Evolutionary conservation across 2,329 filamentous ascomycete genomes (phyloP).

Genomic region (Rutstroemia sp.): DNA sequence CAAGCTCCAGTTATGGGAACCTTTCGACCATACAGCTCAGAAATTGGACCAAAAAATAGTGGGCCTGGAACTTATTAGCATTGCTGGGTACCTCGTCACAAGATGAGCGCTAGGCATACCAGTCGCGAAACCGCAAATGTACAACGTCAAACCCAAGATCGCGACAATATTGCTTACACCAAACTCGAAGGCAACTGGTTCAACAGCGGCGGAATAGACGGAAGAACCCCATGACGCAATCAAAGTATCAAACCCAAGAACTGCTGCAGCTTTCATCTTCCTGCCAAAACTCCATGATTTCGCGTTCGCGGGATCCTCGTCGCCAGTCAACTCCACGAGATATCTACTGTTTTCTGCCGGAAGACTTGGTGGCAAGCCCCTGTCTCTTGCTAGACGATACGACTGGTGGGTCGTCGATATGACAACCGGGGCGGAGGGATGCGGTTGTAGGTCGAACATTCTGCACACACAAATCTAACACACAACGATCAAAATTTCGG

Average conservation of each 20-base stretch:
- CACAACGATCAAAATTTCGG: background rate
- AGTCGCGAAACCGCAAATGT: conserved; percentile 50
- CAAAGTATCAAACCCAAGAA: conserved; percentile 27
- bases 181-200: conserved; percentile 44
- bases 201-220: conserved; percentile 41
- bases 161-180: conserved; percentile 45
- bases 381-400: conserved; percentile 6
- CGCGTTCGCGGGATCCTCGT: conserved; percentile 10
- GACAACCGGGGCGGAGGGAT: conserved; percentile 1
- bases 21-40: conserved; percentile 54
- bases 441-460: conserved; percentile 8
- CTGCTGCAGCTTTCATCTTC: conserved; percentile 9
- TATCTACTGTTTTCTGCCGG: conserved; percentile 6
- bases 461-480: background rate
- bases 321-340: conserved; percentile 9
- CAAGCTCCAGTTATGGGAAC: conserved; percentile 38
- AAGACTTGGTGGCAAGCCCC: conserved; percentile 7
- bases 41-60: conserved; percentile 58
- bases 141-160: conserved; percentile 49
- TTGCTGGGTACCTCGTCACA: background rate
- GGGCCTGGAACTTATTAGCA: conserved; percentile 36
- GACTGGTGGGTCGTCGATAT: conserved; percentile 6
- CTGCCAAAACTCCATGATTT: conserved; percentile 9
- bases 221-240: conserved; percentile 15
- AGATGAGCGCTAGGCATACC: conserved; percentile 32